Evolutionary conservation across 2,329 filamentous ascomycete genomes (phyloP).

Genomic region (Penicillium sclerotigenum): DNA sequence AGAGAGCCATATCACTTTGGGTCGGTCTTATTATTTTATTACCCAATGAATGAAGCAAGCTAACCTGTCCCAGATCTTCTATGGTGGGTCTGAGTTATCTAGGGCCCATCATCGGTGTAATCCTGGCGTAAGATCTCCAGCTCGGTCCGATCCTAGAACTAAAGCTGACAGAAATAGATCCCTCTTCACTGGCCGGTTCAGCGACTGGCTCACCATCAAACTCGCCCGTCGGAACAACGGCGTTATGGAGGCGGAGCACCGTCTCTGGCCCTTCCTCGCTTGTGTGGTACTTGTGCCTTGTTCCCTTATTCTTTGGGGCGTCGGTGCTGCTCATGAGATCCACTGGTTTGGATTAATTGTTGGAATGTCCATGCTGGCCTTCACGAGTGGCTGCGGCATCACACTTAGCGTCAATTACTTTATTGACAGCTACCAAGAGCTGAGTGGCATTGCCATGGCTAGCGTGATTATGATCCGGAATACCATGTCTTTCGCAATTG

Average conservation of each 20-base stretch:
- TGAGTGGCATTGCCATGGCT: slow-evolving; percentile 41
- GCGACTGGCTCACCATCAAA: slow-evolving; percentile 40
- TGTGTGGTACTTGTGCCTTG: slow-evolving; percentile 37
- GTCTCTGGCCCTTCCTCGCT: slow-evolving; percentile 40
- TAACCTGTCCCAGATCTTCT: slow-evolving; percentile 29
- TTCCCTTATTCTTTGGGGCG: slow-evolving; percentile 40
- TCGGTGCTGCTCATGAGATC: slow-evolving; percentile 42
- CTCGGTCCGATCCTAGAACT: background rate
- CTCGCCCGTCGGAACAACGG: slow-evolving; percentile 42
- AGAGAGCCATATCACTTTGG: slow-evolving; percentile 38
- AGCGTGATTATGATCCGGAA: slow-evolving; percentile 49
- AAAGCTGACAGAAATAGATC: slow-evolving; percentile 24
- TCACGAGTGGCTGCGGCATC: slow-evolving; percentile 38
- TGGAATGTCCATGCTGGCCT: slow-evolving; percentile 44
- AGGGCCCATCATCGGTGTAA: slow-evolving; percentile 35
- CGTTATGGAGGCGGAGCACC: slow-evolving; percentile 43
- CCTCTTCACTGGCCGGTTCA: slow-evolving; percentile 40
- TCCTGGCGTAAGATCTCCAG: slow-evolving; percentile 25
- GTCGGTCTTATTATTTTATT: slow-evolving; percentile 12
- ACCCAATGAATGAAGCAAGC: background rate
- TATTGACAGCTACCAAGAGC: slow-evolving; percentile 42
- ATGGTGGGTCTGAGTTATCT: slow-evolving; percentile 42
- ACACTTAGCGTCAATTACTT: slow-evolving; percentile 42
- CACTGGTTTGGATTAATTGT: slow-evolving; percentile 45
- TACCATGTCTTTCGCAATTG: slow-evolving; percentile 49